phyloP scores from a whole-genome alignment of 768 basidiomycete genomes.

The Wakefieldia striispora region DNA sequence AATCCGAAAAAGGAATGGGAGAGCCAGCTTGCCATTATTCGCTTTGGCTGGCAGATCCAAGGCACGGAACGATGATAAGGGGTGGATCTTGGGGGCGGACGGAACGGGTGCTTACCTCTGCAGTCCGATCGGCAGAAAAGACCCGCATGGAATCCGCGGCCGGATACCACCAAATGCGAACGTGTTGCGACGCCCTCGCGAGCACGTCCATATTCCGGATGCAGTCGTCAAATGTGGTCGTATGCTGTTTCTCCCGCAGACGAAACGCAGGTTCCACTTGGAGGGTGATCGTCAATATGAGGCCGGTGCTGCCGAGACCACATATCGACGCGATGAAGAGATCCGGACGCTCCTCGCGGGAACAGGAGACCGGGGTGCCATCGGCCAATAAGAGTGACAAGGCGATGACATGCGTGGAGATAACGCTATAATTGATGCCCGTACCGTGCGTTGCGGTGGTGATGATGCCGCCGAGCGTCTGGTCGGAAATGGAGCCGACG shows the following conservation, averaged over 20 bases:
- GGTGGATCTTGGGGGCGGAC: conserved; percentile 7
- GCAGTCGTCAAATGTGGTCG: conserved; percentile 61
- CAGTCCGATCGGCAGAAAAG: conserved; percentile 71
- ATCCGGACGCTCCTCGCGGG: conserved; percentile 59
- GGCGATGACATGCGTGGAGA: conserved; percentile 77
- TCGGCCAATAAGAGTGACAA: conserved; percentile 76
- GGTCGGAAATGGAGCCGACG: conserved; percentile 95
- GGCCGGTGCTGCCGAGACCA: conserved; percentile 86
- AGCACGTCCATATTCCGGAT: conserved; percentile 54
- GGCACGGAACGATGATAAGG: conserved; percentile 10
- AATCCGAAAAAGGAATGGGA: conserved; percentile 71
- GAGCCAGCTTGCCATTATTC: conserved; percentile 57
- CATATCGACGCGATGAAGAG: conserved; percentile 90
- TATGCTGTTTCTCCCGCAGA: conserved; percentile 68
- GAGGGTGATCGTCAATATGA: conserved; percentile 76
- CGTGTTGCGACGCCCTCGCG: conserved; percentile 73
- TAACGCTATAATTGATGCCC: conserved; percentile 73
- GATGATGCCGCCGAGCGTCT: conserved; percentile 88
- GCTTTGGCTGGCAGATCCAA: conserved; percentile 44
- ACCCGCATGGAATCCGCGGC: conserved; percentile 69
- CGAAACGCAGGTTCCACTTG: conserved; percentile 81
- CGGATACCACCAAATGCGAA: conserved; percentile 96
- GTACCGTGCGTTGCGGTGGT: conserved; percentile 96
- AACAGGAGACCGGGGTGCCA: conserved; percentile 66
- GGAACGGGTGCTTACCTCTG: conserved; percentile 54